phyloP scores from a whole-genome alignment of 2,329 filamentous ascomycete genomes.

The Xenoacremonium recifei region DNA sequence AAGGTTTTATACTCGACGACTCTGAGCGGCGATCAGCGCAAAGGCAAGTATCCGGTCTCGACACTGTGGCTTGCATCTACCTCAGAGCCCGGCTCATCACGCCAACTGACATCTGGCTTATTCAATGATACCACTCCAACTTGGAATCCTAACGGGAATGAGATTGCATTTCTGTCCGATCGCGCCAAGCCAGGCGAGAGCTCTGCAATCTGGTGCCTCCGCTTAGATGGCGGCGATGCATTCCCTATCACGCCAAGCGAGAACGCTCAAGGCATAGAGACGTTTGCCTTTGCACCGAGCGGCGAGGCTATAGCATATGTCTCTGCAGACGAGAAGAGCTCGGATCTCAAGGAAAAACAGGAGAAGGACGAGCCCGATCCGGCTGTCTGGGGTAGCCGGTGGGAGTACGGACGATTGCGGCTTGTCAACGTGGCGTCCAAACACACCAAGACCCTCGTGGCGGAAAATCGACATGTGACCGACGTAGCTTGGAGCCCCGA shows the following conservation, averaged over 20 bases:
- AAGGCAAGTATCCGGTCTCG: too few species aligned
- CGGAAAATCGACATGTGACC: constrained; percentile 7
- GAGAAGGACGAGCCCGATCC: constrained; percentile 32
- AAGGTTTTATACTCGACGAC: too few species aligned
- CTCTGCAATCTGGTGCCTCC: constrained; percentile 20
- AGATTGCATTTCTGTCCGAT: too few species aligned
- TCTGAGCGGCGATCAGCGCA: too few species aligned
- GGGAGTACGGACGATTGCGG: constrained; percentile 30
- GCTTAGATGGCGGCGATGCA: constrained; percentile 19
- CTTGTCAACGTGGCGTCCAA: constrained; percentile 28
- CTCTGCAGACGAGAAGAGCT: constrained; percentile 12
- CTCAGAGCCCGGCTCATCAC: too few species aligned
- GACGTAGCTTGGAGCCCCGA: constrained; percentile 18
- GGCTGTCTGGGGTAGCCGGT: constrained; percentile 35
- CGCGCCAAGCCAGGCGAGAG: too few species aligned
- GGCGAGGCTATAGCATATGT: constrained; percentile 14
- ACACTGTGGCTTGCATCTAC: too few species aligned
- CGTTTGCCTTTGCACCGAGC: constrained; percentile 10
- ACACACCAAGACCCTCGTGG: constrained; percentile 12
- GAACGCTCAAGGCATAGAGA: constrained; percentile 11
- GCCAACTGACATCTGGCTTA: too few species aligned
- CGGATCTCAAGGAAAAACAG: constrained; percentile 10
- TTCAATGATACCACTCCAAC: too few species aligned
- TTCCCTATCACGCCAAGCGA: constrained; percentile 10
- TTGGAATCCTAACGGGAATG: too few species aligned